Evolutionary conservation across 2,329 filamentous ascomycete species (phyloP).

Genomic region (Apiospora saccharicola): DNA sequence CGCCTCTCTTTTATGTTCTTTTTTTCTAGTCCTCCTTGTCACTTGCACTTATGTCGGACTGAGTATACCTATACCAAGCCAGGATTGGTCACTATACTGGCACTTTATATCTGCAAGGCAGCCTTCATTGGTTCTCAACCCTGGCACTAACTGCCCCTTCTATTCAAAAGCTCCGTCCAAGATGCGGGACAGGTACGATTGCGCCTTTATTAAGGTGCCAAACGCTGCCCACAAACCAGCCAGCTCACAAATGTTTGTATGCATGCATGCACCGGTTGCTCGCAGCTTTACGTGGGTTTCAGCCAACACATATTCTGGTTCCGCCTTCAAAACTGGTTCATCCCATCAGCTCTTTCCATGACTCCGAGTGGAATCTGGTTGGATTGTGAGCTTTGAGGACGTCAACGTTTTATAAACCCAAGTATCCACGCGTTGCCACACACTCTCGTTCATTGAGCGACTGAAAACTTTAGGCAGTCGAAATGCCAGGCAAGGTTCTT

Average conservation of each 20-base stretch:
- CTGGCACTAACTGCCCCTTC: neutral
- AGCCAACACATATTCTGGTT: neutral
- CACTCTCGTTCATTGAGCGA: neutral
- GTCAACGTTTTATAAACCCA: neutral
- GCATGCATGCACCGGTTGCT: neutral
- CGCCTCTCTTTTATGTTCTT: conserved; percentile 9
- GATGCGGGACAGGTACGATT: neutral
- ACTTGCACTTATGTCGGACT: neutral
- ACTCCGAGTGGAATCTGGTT: neutral
- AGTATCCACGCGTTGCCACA: neutral
- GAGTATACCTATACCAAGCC: neutral
- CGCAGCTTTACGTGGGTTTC: neutral
- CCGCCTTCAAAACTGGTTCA: neutral
- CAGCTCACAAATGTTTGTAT: neutral
- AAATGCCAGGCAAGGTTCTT: neutral
- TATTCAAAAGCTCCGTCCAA: neutral
- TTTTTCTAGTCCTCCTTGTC: neutral
- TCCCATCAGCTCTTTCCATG: neutral
- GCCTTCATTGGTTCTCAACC: conserved; percentile 4
- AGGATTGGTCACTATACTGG: neutral
- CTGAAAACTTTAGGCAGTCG: neutral
- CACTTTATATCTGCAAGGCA: neutral
- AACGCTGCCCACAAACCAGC: conserved; percentile 1
- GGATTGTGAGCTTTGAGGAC: too few species aligned
- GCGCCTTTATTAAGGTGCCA: neutral